These are phyloP conservation scores for Colletotrichum sp. DNA, from an alignment of 2,329 filamentous ascomycete genomes.

Conservation along the genomic window DNA sequence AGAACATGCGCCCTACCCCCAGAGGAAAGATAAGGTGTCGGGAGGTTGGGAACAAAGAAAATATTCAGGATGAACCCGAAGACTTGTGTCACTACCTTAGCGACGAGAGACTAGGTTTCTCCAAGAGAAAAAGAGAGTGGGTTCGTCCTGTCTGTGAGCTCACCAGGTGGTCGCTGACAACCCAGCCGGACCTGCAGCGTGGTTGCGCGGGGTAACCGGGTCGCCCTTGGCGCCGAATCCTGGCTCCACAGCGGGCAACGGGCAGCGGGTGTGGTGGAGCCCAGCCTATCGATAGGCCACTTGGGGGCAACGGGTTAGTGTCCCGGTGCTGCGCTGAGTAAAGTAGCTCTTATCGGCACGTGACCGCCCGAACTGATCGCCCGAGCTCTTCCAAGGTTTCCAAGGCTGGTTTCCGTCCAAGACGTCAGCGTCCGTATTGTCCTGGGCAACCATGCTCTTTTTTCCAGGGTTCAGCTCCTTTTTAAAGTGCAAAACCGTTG, in stretches of 20 bases:
- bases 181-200: not conserved
- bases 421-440: not conserved
- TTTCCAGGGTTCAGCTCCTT: not conserved
- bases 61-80: not conserved
- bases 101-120: not conserved
- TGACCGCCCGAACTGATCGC: not conserved
- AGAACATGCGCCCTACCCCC: not conserved
- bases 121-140: not conserved
- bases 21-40: not conserved
- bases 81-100: constrained; percentile 1
- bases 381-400: not conserved
- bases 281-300: constrained; percentile 17
- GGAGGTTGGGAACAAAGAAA: not conserved
- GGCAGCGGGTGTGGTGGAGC: not conserved
- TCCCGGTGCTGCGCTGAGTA: no score
- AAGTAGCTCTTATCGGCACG: constrained; percentile 22
- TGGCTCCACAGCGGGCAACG: not conserved
- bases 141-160: constrained; percentile 12
- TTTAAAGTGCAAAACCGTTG: not conserved
- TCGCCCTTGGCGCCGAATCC: constrained; percentile 8
- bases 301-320: not conserved
- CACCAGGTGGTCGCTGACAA: constrained; percentile 11
- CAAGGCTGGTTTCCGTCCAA: not conserved
- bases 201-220: constrained; percentile 24
- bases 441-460: not conserved